Conservation (phyloP, 345 rosid genomes). For the Erysimum cheiranthoides region DNA sequence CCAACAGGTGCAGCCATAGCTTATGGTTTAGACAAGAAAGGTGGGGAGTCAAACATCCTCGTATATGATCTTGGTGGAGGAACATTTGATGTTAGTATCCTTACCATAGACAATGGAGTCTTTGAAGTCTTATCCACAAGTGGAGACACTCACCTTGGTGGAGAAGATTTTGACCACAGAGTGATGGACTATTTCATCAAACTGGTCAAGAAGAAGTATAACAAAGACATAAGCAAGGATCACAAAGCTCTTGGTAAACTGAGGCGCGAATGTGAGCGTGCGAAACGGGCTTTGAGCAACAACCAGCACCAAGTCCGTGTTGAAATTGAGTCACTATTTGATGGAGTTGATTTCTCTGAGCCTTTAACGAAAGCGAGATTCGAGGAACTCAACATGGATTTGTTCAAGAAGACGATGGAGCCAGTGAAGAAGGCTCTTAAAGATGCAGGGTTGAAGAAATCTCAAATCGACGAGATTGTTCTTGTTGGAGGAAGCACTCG, state of each 20-base stretch:
- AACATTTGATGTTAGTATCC: slow-evolving; percentile 60
- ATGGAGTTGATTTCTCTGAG: slow-evolving; percentile 66
- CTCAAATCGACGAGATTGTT: slow-evolving; percentile 58
- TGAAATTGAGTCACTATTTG: slow-evolving; percentile 58
- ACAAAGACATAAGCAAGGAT: slow-evolving; percentile 54
- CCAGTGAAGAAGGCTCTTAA: slow-evolving; percentile 57
- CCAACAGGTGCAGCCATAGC: slow-evolving; percentile 71
- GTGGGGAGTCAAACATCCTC: slow-evolving; percentile 51
- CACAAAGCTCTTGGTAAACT: slow-evolving; percentile 59
- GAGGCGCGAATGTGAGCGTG: slow-evolving; percentile 61
- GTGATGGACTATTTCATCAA: slow-evolving; percentile 63
- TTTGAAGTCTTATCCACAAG: slow-evolving; percentile 61
- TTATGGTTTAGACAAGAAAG: slow-evolving; percentile 59
- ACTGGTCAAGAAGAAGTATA: slow-evolving; percentile 55
- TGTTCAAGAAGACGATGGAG: slow-evolving; percentile 61
- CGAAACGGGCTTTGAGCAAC: slow-evolving; percentile 60
- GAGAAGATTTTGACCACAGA: slow-evolving; percentile 64
- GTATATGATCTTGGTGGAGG: slow-evolving; percentile 68
- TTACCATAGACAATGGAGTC: slow-evolving; percentile 58
- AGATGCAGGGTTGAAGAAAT: slow-evolving; percentile 55
- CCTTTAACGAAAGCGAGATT: slow-evolving; percentile 60
- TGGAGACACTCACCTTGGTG: slow-evolving; percentile 63
- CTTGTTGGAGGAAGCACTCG: slow-evolving; percentile 73
- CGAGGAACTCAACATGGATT: slow-evolving; percentile 63
- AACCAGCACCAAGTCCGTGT: slow-evolving; percentile 57